Evolutionary conservation across 176 grass and related monocot genomes (phyloP), one percentile per base, ranked within the genome.

Genomic region (Aegilops tauschii): DNA sequence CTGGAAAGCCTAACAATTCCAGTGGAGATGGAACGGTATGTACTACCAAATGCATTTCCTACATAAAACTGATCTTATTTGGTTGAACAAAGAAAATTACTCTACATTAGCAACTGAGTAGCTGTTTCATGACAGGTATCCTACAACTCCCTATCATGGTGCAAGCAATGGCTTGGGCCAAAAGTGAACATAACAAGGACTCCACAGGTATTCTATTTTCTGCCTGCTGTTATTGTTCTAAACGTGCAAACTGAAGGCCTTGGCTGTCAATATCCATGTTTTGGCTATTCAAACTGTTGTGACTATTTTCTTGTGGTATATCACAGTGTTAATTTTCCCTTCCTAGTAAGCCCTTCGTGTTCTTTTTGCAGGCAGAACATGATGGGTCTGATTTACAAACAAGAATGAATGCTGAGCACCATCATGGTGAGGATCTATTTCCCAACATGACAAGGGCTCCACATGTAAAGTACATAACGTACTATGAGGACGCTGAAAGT

Each of bases 101-200:
- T 78, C 87, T 70, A 13, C 20, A 39, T 62, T 65, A 74, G 72
- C 61, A 76, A 64, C 39, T 83, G 30, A 83, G 85, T 68, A 83
- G 27, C 6, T 71, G 17, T 62, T 80, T 65, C 71, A 69, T 86
- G 76, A 16, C 90, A 98, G 97, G 97, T 98, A 64, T 79, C 97
- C 54, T 98, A 98, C 65, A 96, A 94, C 83, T 98, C 96, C 20
- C 96, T 98, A 31, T 95, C 97, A 77, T 98, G 92, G 97, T 98
- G 97, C 94, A 96, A 98, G 62, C 89, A 93, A 14, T 98, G 97
- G 97, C 92, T 98, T 71, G 97, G 94, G 8, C 90, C 97, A 81
- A 96, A 98, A 90, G 94, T 96, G 52, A 96, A 98, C 81, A 93
- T 98, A 89, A 94, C 97, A 23, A 98, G 97, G 87, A 80, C 94